phyloP scores from a whole-genome alignment of 305 asterid genomes.

The Fraxinus latifolia region DNA sequence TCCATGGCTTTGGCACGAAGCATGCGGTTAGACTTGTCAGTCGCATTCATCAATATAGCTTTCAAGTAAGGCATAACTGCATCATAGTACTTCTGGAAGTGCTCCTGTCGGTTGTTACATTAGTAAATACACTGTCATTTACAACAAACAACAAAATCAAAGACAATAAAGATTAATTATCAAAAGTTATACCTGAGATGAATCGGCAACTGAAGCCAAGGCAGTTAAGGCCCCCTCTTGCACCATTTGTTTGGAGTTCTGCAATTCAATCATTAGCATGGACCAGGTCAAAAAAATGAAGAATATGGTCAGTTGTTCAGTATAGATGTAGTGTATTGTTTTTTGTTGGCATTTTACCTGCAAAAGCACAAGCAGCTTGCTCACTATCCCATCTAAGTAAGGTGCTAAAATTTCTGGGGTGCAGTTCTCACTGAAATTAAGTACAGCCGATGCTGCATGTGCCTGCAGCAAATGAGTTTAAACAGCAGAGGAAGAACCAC shows the following conservation, averaged over 20 bases:
- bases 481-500: not conserved
- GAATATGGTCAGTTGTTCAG: not conserved
- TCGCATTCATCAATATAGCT: slow-evolving; percentile 76
- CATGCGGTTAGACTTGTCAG: slow-evolving; percentile 91
- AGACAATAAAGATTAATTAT: slow-evolving; percentile 3
- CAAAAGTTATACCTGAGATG: slow-evolving; percentile 69
- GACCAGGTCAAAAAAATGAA: not conserved
- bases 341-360: slow-evolving; percentile 46
- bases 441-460: slow-evolving; percentile 98
- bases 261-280: slow-evolving; percentile 30
- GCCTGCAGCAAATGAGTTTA: slow-evolving; percentile 50
- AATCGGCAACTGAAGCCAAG: slow-evolving; percentile 97
- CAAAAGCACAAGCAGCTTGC: slow-evolving; percentile 74
- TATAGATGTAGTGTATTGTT: not conserved
- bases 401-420: slow-evolving; percentile 93
- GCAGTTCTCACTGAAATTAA: slow-evolving; percentile 93
- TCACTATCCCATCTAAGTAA: slow-evolving; percentile 84
- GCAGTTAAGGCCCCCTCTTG: slow-evolving; percentile 99
- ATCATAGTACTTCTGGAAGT: slow-evolving; percentile 81
- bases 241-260: slow-evolving; percentile 99
- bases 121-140: slow-evolving; percentile 15
- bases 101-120: slow-evolving; percentile 49
- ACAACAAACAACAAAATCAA: not conserved
- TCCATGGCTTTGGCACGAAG: slow-evolving; percentile 99
- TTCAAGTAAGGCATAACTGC: slow-evolving; percentile 93